A percentile compares a stretch with the other conserved stretches of the same genome.
These are phyloP conservation scores for Bacidia rubella DNA, from an alignment of 495 filamentous ascomycete species.

Conservation along the genomic window DNA sequence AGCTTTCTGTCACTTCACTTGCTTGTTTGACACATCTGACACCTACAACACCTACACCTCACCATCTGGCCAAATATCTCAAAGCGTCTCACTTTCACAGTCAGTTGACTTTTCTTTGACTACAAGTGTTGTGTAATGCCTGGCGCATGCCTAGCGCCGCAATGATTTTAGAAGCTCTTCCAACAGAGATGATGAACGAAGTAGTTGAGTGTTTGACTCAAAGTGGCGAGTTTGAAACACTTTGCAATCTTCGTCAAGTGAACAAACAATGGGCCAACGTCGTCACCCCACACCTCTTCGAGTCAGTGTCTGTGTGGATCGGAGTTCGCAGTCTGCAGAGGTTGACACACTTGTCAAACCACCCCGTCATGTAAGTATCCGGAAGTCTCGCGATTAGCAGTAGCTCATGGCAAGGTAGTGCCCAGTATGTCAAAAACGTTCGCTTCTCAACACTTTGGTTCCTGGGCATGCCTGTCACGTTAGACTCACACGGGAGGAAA, in stretches of 20 bases:
- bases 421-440: neutral
- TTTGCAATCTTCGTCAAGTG: neutral
- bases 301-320: neutral
- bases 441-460: neutral
- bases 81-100: no score
- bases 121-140: no score
- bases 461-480: neutral
- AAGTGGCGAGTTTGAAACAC: no score
- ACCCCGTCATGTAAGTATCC: neutral
- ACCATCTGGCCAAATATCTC: no score
- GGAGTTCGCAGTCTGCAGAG: neutral
- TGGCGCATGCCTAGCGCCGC: no score
- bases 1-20: no score
- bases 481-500: neutral
- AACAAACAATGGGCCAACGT: neutral
- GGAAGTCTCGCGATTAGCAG: neutral
- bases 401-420: neutral
- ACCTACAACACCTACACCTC: no score
- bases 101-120: no score
- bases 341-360: neutral
- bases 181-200: no score
- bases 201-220: no score
- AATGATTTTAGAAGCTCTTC: no score
- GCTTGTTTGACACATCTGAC: no score
- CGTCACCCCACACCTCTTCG: neutral